Percentiles rank a stretch among this genome's conserved stretches.
These are phyloP conservation scores for Chaetomium globosum DNA, from an alignment of 2,329 filamentous ascomycete species.

Conservation along the genomic window DNA sequence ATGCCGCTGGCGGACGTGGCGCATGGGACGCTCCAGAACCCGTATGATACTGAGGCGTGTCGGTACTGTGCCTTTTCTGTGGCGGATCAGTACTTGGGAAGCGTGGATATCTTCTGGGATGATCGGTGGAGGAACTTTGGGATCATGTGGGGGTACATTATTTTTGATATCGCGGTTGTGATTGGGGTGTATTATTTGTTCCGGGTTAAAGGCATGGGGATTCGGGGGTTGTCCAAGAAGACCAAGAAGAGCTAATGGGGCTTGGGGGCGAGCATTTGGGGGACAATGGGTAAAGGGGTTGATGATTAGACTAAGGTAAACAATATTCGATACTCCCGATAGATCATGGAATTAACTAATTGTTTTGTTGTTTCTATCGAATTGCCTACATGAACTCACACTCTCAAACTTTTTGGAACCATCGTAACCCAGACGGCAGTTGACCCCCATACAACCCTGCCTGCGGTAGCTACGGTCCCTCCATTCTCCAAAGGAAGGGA, in stretches of 20 bases:
- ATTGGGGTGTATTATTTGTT: slow-evolving; percentile 65
- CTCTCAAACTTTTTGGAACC: no score
- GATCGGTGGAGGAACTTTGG: slow-evolving; percentile 72
- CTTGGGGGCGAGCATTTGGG: background rate
- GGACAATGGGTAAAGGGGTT: background rate
- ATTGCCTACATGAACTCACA: no score
- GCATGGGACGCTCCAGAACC: slow-evolving; percentile 65
- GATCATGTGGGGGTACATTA: slow-evolving; percentile 67
- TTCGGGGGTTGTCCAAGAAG: slow-evolving; percentile 17
- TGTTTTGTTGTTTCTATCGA: no score
- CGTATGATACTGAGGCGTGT: slow-evolving; percentile 58
- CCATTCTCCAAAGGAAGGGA: no score
- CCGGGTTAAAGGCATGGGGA: slow-evolving; percentile 47
- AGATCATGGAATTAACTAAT: no score
- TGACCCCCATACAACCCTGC: no score
- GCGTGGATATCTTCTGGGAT: slow-evolving; percentile 51
- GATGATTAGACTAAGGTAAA: background rate
- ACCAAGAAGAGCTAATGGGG: slow-evolving; percentile 7
- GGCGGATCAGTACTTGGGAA: slow-evolving; percentile 63
- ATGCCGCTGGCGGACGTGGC: slow-evolving; percentile 54
- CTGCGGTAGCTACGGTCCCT: no score
- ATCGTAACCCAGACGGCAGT: no score
- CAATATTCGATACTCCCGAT: background rate
- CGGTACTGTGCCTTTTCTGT: slow-evolving; percentile 65
- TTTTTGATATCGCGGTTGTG: slow-evolving; percentile 64